Evolutionary conservation across 345 rosid genomes (phyloP).

Genomic region (Arabidopsis suecica): DNA sequence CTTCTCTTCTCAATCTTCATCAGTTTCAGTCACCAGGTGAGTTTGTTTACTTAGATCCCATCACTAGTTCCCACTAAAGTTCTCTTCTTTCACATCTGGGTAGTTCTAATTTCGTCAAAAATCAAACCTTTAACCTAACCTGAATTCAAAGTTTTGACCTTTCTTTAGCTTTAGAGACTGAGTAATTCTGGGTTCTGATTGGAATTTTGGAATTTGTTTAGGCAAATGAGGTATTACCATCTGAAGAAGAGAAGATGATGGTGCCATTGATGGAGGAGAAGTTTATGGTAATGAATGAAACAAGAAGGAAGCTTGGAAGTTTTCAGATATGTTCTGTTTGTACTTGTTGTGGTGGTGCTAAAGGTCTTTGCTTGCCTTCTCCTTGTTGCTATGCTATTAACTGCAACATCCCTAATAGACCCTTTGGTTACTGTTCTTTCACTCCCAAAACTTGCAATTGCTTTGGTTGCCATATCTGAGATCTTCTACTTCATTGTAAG

Average conservation of each 20-base stretch:
- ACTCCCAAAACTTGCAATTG: slow-evolving; percentile 97
- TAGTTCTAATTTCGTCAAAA: slow-evolving; percentile 40
- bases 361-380: slow-evolving; percentile 77
- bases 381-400: slow-evolving; percentile 98
- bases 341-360: slow-evolving; percentile 95
- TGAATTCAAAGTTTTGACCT: slow-evolving; percentile 16
- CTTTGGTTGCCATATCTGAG: slow-evolving; percentile 83
- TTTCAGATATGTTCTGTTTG: slow-evolving; percentile 92
- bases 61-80: neutral
- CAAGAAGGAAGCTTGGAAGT: slow-evolving; percentile 79
- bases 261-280: slow-evolving; percentile 61
- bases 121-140: slow-evolving; percentile 25
- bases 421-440: slow-evolving; percentile 96
- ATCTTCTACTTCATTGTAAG: slow-evolving; percentile 30
- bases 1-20: slow-evolving; percentile 45
- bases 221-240: slow-evolving; percentile 54
- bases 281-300: slow-evolving; percentile 75
- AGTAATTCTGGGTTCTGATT: slow-evolving; percentile 13
- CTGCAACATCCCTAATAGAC: slow-evolving; percentile 96
- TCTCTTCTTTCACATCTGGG: slow-evolving; percentile 29
- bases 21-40: slow-evolving; percentile 54
- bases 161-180: neutral
- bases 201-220: slow-evolving; percentile 6
- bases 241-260: slow-evolving; percentile 50
- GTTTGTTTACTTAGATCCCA: slow-evolving; percentile 44